phyloP scores from a whole-genome alignment of 345 rosid genomes.

The Linum trigynum region DNA sequence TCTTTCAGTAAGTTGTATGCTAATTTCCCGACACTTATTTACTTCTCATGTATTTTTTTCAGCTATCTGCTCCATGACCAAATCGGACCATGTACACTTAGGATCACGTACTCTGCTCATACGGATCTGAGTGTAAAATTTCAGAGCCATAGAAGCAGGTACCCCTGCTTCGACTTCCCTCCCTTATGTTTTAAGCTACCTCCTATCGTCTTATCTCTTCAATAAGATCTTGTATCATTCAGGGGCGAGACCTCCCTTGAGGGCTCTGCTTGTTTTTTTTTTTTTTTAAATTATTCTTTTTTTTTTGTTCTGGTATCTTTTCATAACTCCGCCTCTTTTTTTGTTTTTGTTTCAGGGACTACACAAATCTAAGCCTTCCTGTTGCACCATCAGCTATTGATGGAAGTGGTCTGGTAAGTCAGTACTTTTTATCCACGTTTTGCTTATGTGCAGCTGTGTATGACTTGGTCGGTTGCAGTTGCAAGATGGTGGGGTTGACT shows the following conservation, averaged over 20 bases:
- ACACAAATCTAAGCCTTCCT: conserved; percentile 92
- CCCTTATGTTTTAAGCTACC: not conserved
- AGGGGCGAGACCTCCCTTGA: not conserved
- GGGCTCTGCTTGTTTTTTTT: conserved; percentile 5
- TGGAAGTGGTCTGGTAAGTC: conserved; percentile 65
- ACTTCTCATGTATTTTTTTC: conserved; percentile 15
- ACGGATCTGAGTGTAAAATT: conserved; percentile 97
- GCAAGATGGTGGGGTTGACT: too few species aligned
- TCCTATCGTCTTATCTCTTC: not conserved
- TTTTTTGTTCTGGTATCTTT: not conserved
- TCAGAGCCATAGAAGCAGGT: conserved; percentile 99
- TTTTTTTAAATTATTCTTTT: not conserved
- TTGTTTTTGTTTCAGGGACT: conserved; percentile 52
- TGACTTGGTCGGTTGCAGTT: not conserved
- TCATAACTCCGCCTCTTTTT: conserved; percentile 4
- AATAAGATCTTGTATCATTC: not conserved
- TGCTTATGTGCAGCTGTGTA: not conserved
- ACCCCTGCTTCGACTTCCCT: conserved; percentile 2
- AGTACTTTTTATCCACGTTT: not conserved
- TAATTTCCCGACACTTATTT: not conserved
- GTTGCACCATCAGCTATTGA: conserved; percentile 98
- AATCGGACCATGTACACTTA: conserved; percentile 64
- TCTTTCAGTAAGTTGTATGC: not conserved
- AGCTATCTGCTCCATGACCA: conserved; percentile 86
- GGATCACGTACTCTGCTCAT: conserved; percentile 96